A percentile compares a stretch with the other conserved stretches of the same genome.
Conservation (phyloP, 495 filamentous ascomycete species). For the Cairneyella variabilis region DNA sequence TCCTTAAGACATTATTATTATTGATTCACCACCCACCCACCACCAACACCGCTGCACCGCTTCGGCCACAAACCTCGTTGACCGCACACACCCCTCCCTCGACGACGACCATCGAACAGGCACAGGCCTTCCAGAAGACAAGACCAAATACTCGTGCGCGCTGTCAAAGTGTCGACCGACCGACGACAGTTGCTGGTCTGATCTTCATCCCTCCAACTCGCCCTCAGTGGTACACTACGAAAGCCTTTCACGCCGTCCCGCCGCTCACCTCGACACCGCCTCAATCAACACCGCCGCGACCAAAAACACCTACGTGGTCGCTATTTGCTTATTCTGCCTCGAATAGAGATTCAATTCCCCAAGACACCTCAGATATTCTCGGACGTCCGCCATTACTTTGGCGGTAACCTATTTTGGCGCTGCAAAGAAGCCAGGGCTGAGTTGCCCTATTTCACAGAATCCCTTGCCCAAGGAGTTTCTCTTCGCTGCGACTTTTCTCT, state of each 20-base stretch:
- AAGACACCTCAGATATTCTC: not conserved
- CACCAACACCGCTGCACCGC: not conserved
- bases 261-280: not conserved
- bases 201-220: too few relatives aligned
- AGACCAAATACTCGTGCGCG: too few relatives aligned
- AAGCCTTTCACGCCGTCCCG: too few relatives aligned
- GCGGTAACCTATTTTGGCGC: not conserved
- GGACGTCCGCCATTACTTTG: not conserved
- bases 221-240: too few relatives aligned
- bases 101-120: not conserved
- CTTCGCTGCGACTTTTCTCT: constrained; percentile 33
- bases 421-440: constrained; percentile 12
- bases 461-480: constrained; percentile 24
- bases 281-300: not conserved
- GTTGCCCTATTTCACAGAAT: not conserved
- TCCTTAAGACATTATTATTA: too few relatives aligned
- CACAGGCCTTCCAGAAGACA: too few relatives aligned
- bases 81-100: not conserved
- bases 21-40: too few relatives aligned
- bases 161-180: too few relatives aligned
- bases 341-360: not conserved
- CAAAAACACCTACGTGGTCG: not conserved
- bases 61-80: not conserved
- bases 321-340: not conserved
- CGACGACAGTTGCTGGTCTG: too few relatives aligned